Percentiles rank a stretch among this genome's conserved stretches.
These are phyloP conservation scores for Tylopilus felleus DNA, from an alignment of 768 basidiomycete genomes.

Conservation along the genomic window DNA sequence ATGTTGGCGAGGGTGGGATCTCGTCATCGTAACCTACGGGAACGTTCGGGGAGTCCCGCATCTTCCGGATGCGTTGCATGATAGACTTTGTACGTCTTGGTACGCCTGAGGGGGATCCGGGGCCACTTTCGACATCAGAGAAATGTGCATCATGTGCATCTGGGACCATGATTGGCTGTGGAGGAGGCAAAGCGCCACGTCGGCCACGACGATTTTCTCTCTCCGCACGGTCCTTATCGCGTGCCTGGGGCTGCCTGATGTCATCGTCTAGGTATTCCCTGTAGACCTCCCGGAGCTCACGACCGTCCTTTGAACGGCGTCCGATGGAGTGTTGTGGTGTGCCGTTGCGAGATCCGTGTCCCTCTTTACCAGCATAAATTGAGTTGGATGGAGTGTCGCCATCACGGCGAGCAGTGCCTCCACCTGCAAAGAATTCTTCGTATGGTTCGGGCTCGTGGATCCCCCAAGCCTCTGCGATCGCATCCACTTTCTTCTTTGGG, in stretches of 20 bases:
- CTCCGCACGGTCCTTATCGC: conserved; percentile 36
- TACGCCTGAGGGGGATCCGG: conserved; percentile 42
- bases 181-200: conserved; percentile 66
- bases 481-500: conserved; percentile 82
- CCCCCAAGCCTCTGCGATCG: conserved; percentile 90
- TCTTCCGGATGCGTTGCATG: conserved; percentile 85
- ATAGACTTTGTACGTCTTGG: conserved; percentile 78
- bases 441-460: conserved; percentile 90
- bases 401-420: conserved; percentile 47
- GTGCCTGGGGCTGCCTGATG: conserved; percentile 21
- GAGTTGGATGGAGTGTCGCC: conserved; percentile 64
- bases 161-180: conserved; percentile 79
- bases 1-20: conserved; percentile 45
- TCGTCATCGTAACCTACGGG: conserved; percentile 53
- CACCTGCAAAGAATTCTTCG: conserved; percentile 86
- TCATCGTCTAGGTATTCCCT: conserved; percentile 44
- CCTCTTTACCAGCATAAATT: conserved; percentile 64
- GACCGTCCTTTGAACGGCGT: conserved; percentile 45
- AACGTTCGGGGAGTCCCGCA: conserved; percentile 83
- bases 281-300: conserved; percentile 48
- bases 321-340: conserved; percentile 36
- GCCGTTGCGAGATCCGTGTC: conserved; percentile 35
- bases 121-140: conserved; percentile 33
- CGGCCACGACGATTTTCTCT: conserved; percentile 35
- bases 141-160: conserved; percentile 48